These are phyloP conservation scores for Ilyonectria destructans DNA, from an alignment of 2,329 filamentous ascomycete species.

Conservation along the genomic window DNA sequence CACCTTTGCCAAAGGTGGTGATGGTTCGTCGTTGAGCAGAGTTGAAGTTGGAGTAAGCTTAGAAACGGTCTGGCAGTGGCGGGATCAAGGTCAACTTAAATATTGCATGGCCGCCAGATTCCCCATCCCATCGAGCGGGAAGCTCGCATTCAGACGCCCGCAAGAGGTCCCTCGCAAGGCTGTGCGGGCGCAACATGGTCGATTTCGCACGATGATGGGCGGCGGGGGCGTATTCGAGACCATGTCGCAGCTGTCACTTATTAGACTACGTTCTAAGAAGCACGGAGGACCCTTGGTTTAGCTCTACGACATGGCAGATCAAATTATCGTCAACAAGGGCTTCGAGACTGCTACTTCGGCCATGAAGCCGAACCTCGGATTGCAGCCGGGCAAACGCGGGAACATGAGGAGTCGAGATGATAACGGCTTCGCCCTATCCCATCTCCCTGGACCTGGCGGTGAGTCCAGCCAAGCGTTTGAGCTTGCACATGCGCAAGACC, in stretches of 20 bases:
- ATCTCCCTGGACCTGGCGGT: neutral
- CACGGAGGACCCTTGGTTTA: constrained; percentile 14
- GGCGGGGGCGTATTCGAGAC: constrained; percentile 28
- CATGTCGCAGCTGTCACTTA: constrained; percentile 20
- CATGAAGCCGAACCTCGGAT: constrained; percentile 5
- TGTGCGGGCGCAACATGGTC: constrained; percentile 51
- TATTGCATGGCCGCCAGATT: constrained; percentile 40
- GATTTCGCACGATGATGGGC: constrained; percentile 34
- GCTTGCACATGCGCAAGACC: neutral
- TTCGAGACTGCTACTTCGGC: neutral
- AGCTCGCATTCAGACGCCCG: constrained; percentile 52
- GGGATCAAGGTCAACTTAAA: constrained; percentile 47
- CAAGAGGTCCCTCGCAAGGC: constrained; percentile 45
- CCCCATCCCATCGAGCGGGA: constrained; percentile 43
- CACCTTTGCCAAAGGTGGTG: neutral
- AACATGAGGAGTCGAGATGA: constrained; percentile 13
- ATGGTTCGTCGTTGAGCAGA: constrained; percentile 6
- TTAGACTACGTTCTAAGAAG: constrained; percentile 23
- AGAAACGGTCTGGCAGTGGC: constrained; percentile 15
- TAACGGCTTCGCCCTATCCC: constrained; percentile 20
- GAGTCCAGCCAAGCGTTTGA: neutral
- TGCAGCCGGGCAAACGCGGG: constrained; percentile 13
- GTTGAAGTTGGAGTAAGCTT: constrained; percentile 35
- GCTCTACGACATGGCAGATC: constrained; percentile 6
- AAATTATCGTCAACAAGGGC: neutral